Evolutionary conservation across 1,284 basidiomycete species (phyloP).

Genomic region (Irpex rosettiformis): DNA sequence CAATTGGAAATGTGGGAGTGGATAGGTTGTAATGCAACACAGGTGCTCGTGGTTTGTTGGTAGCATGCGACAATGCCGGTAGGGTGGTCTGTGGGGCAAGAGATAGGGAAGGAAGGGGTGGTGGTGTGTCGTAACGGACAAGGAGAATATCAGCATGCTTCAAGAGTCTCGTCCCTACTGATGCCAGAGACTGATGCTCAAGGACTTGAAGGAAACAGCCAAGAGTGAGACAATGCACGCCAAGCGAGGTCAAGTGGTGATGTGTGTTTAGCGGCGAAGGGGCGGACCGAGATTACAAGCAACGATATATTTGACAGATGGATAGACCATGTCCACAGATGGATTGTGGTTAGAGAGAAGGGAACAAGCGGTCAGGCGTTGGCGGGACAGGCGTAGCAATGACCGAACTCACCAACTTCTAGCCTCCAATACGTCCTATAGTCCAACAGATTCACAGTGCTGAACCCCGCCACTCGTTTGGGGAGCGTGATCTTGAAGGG

Average conservation of each 20-base stretch:
- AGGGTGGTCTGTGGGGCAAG: slow-evolving; percentile 13
- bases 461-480: slow-evolving; percentile 57
- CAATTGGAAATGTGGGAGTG: slow-evolving; percentile 34
- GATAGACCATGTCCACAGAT: slow-evolving; percentile 11
- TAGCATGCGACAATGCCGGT: slow-evolving; percentile 14
- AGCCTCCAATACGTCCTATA: slow-evolving; percentile 79
- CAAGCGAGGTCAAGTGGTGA: slow-evolving; percentile 8
- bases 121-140: slow-evolving; percentile 52
- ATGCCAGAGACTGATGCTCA: slow-evolving; percentile 58
- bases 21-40: slow-evolving; percentile 34
- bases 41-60: slow-evolving; percentile 31
- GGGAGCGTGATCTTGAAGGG: slow-evolving; percentile 73
- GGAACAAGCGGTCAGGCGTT: not conserved
- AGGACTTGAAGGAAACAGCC: slow-evolving; percentile 43
- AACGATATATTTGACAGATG: slow-evolving; percentile 19
- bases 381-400: slow-evolving; percentile 9
- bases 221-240: slow-evolving; percentile 14
- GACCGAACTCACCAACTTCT: slow-evolving; percentile 62
- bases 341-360: slow-evolving; percentile 2
- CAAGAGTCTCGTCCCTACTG: slow-evolving; percentile 61
- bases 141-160: slow-evolving; percentile 68
- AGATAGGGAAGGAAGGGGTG: slow-evolving; percentile 22
- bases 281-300: slow-evolving; percentile 1
- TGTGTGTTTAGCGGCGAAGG: slow-evolving; percentile 7
- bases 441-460: slow-evolving; percentile 69